Evolutionary conservation across 148 eudicot genomes (phyloP), one percentile per base, ranked within the genome.

Genomic region (Amaranthus cruentus): DNA sequence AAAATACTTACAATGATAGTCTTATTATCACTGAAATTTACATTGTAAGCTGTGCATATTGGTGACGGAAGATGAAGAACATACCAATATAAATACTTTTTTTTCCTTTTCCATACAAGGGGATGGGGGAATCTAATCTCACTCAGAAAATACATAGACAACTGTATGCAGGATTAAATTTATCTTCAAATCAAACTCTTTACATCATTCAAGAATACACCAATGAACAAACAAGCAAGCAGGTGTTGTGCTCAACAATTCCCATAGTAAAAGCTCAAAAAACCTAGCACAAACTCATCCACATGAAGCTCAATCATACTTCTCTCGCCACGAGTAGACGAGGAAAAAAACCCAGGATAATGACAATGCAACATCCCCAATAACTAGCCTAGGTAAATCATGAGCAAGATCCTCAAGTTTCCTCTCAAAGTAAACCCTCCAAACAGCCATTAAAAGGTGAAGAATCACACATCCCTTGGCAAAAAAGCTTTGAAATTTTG

Each of bases 331-430:
- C 5, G 95, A 86, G 76, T 83, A 89, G 11, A 91, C 85, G 48
- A 91, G 92, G 73, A 85, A 89, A 73, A 88, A 87, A 67, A 91
- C 98, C 98, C 98, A 93, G 0, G 98, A 93, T 76, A 91, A 88
- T 3, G 81, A 91, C 73, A 93, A 75, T 0, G 81, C 87, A 61
- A 88, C 55, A 79, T 93, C 98, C 6, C 98, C 98, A 71, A 88
- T 62, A 9, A 91, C 85, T 52, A 82, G 87, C 83, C 90, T 86
- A 56, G 87, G 81, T 85, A 90, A 89, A 81, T 89, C 90, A 13
- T 60, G 79, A 2, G 86, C 92, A 18, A 91, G 90, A 77, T 77
- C 91, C 72, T 86, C 90, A 42, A 93, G 85, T 73, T 83, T 87
- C 77, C 88, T 86, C 82, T 85, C 97, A 66, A 93, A 93, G 74